Conservation (phyloP, 768 basidiomycete species). For the Leccinum arenicola region DNA sequence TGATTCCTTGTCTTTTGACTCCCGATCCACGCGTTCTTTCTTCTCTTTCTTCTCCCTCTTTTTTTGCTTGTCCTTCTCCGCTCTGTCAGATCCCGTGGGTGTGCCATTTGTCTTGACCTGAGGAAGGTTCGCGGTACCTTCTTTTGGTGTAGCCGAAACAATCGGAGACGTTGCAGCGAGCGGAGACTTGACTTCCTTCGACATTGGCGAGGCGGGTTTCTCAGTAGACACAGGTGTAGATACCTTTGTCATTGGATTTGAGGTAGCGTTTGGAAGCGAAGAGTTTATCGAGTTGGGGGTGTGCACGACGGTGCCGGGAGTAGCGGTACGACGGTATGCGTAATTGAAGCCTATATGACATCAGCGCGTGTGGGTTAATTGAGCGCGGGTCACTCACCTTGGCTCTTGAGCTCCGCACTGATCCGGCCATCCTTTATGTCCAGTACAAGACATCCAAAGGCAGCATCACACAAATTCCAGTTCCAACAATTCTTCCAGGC, state of each 20-base stretch:
- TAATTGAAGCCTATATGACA: conserved; percentile 82
- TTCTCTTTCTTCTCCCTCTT: conserved; percentile 63
- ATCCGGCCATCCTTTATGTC: conserved; percentile 91
- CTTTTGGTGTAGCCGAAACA: conserved; percentile 28
- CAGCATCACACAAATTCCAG: conserved; percentile 97
- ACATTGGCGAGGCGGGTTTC: conserved; percentile 33
- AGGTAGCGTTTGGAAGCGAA: conserved; percentile 41
- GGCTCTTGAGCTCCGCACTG: conserved; percentile 87
- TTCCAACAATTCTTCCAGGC: conserved; percentile 99
- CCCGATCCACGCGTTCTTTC: conserved; percentile 48
- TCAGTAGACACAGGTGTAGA: conserved; percentile 35
- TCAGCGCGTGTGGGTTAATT: conserved; percentile 7
- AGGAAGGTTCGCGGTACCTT: conserved; percentile 35
- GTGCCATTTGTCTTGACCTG: conserved; percentile 34
- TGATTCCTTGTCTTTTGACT: conserved; percentile 38
- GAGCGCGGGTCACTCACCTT: conserved; percentile 53
- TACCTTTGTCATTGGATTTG: conserved; percentile 33
- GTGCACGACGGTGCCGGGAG: conserved; percentile 45
- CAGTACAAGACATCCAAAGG: conserved; percentile 83
- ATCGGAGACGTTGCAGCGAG: conserved; percentile 36
- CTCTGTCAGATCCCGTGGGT: conserved; percentile 43
- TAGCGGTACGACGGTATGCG: conserved; percentile 79
- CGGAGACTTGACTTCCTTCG: conserved; percentile 34
- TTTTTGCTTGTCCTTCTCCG: conserved; percentile 56
- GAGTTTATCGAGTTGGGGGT: conserved; percentile 60